Evolutionary conservation across 2,329 filamentous ascomycete species (phyloP), one percentile per base, ranked within the genome.

Genomic region (Epichloe amarillans): DNA sequence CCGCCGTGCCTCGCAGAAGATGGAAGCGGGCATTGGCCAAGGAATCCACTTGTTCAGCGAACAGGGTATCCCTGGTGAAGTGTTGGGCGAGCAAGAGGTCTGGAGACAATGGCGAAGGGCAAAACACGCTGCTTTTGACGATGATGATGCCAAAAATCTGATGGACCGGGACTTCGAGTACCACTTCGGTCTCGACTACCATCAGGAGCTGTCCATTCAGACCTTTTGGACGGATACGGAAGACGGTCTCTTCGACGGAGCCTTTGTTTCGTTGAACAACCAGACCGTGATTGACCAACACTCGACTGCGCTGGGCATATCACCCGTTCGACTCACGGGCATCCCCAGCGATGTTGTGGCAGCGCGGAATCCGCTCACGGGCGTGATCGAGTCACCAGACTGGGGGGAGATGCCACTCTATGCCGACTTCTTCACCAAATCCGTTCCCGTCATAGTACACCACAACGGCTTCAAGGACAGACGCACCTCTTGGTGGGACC

Each of bases 61-160:
- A 8, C 58, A 61, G 44, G 58, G 57, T 21, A 49, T 59, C 26
- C 51, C 56, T n/a, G 58, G 55, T 8, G 56, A 60, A 42, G 54
- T 60, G 3, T 53, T 60, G 2, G 55, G 58, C 19, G 56, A 60
- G 50, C 59, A 61, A 43, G 58, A 60, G 40, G 50, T 58, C 5
- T 60, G 57, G 58, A 61, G 60, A 74, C 61, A 69, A 70, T 54
- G 53, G 53, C 53, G 47, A 39, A 47, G 54, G 17, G 23, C 46
- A 46, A 14, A 36, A 7, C 26, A 43, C 12, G 38, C n/a, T 8
- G 30, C 43, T 17, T 40, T 36, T 2, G 38, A 17, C n/a, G 26
- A 23, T 26, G 38, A 14, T 15, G 46, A 52, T 12, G 44, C 46
- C 8, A 47, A 44, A 5, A 36, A 38, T 6, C 21, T 53, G 21